Evolutionary conservation across 1,284 basidiomycete species (phyloP), one percentile per base, ranked within the genome.

Genomic region (Dichomitus squalens): DNA sequence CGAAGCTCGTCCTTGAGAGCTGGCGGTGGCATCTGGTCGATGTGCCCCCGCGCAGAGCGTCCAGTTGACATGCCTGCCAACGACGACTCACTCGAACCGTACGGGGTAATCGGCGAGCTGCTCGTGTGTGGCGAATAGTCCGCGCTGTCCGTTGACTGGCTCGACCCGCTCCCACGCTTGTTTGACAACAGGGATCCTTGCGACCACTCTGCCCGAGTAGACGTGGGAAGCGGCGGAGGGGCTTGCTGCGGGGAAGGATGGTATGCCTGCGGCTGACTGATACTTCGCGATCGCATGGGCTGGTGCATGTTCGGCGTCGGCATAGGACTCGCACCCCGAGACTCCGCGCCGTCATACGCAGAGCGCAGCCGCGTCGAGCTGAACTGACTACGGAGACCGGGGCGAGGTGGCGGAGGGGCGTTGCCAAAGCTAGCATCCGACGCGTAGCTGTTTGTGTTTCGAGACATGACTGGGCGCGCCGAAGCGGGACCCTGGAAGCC

Each of bases 41-140:
- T 77, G 61, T 77, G 76, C 65, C 80, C 82, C 46, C 81, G 79
- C 60, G 79, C 82, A 56, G 78, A 78, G 65, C 77, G 86, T 61
- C 82, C 78, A 27, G 53, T 61, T 18, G 69, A 76, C 70, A 68
- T 76, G 65, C 82, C 84, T 49, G 79, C 79, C 52, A 91, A 70
- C 14, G 88, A 90, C 38, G 87, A 88, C 64, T 92, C 91, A 70
- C 86, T 91, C 40, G 90, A 92, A n/a, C 89, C 90, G 69, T 88
- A 93, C 16, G 91, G 90, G 27, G 90, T 93, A 67, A 92, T 84
- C 1, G 90, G 90, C 18, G 90, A 92, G 29, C 86, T 86, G 61
- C 86, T 86, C 59, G 86, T 88, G 64, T 90, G 88, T 21, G 89
- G 88, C 33, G 89, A 92, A 65, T 89, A 90, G 64, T 91, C 87